Conservation (phyloP, 2,329 filamentous ascomycete genomes). For the Cryphonectria parasitica region DNA sequence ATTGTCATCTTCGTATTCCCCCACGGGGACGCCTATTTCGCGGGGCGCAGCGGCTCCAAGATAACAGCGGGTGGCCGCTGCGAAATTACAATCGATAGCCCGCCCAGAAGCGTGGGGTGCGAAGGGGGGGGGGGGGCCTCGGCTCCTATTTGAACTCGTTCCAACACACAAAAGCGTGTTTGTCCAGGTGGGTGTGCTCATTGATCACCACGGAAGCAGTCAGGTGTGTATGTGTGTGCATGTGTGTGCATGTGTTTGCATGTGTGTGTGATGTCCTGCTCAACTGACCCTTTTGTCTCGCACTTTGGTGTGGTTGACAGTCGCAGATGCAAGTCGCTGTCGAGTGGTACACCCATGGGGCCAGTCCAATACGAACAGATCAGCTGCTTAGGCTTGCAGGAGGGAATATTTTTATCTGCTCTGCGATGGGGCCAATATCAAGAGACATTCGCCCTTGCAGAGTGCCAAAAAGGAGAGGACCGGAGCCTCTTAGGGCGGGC, state of each 20-base stretch:
- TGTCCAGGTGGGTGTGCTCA: neutral
- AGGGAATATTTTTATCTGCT: slow-evolving; percentile 5
- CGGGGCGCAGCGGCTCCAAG: slow-evolving; percentile 16
- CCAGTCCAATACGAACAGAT: neutral
- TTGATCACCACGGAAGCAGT: neutral
- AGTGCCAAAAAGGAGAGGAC: neutral
- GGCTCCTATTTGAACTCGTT: neutral
- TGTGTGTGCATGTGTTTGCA: neutral
- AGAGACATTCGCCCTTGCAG: neutral
- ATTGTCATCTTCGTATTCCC: slow-evolving; percentile 12
- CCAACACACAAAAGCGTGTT: neutral
- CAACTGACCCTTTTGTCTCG: slow-evolving; percentile 8
- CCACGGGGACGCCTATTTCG: slow-evolving; percentile 7
- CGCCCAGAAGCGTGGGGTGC: slow-evolving; percentile 9
- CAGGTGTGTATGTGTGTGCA: neutral
- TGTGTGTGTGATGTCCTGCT: slow-evolving; percentile 1
- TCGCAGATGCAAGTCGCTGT: slow-evolving; percentile 6
- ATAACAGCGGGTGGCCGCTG: slow-evolving; percentile 15
- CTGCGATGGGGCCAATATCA: slow-evolving; percentile 13
- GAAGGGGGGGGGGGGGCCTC: too few relatives aligned
- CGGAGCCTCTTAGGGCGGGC: neutral
- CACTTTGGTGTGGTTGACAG: neutral
- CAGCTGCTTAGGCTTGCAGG: neutral
- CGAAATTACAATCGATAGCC: slow-evolving; percentile 12
- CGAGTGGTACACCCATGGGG: neutral